These are phyloP conservation scores for Boletus rubroflammeus DNA, from an alignment of 768 basidiomycete genomes.

Conservation along the genomic window DNA sequence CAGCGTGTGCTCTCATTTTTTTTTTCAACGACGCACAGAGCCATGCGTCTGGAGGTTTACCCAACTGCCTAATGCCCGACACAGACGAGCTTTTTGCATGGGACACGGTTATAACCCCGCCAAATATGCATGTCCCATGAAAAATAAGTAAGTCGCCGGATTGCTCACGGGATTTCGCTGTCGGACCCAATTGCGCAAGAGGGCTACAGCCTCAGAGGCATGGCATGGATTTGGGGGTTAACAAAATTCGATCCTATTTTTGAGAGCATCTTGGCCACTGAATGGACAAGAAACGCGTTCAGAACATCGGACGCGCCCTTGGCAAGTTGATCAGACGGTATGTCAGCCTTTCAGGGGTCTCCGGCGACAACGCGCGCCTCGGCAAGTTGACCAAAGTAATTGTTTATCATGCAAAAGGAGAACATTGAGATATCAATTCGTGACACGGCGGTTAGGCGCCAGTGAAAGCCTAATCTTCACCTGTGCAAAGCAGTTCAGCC, in stretches of 20 bases:
- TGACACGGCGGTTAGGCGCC: not conserved
- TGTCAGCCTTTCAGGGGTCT: not conserved
- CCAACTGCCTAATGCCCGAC: not conserved
- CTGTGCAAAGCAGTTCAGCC: not conserved
- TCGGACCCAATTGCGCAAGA: not conserved
- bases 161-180: too few relatives aligned
- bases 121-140: not conserved
- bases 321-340: not conserved
- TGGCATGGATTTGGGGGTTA: not conserved
- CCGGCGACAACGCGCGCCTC: not conserved
- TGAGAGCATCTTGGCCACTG: not conserved
- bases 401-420: not conserved
- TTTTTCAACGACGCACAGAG: too few relatives aligned
- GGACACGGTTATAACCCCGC: too few relatives aligned
- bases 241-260: not conserved
- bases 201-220: not conserved
- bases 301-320: too few relatives aligned
- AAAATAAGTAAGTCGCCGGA: not conserved
- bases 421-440: not conserved
- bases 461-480: not conserved
- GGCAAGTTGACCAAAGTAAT: not conserved
- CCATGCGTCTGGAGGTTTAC: too few relatives aligned
- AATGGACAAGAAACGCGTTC: not conserved
- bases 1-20: too few relatives aligned
- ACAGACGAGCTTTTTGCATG: not conserved